Conservation (phyloP, 805 yeast species). For the Schizosaccharomyces lindneri region DNA sequence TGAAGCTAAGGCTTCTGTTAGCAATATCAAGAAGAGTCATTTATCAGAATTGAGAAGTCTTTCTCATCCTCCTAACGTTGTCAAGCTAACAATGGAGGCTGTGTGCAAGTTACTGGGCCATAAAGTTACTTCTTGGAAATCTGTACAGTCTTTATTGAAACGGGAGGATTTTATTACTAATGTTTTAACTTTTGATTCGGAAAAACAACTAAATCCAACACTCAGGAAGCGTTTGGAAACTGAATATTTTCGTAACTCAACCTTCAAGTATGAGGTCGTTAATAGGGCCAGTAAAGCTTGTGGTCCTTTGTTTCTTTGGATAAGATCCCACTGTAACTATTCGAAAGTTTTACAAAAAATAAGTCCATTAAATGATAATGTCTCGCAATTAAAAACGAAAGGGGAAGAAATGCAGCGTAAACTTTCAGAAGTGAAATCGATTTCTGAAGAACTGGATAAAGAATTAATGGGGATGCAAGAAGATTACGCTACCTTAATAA, state of each 20-base stretch:
- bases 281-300: slow-evolving; percentile 84
- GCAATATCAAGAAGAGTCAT: slow-evolving; percentile 76
- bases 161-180: slow-evolving; percentile 68
- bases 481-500: slow-evolving; percentile 44
- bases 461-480: slow-evolving; percentile 49
- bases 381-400: slow-evolving; percentile 25
- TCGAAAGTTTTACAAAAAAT: slow-evolving; percentile 43
- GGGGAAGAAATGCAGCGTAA: slow-evolving; percentile 37
- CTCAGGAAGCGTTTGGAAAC: slow-evolving; percentile 32
- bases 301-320: slow-evolving; percentile 80
- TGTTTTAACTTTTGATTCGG: slow-evolving; percentile 52
- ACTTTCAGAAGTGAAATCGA: no score
- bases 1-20: slow-evolving; percentile 76
- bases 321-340: slow-evolving; percentile 64
- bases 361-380: slow-evolving; percentile 51
- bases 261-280: slow-evolving; percentile 46
- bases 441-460: slow-evolving; percentile 36
- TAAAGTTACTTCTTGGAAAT: slow-evolving; percentile 43
- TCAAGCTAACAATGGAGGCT: slow-evolving; percentile 63
- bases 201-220: slow-evolving; percentile 26
- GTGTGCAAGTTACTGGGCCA: slow-evolving; percentile 68
- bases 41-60: slow-evolving; percentile 70
- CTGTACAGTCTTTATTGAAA: slow-evolving; percentile 56
- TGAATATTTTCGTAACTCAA: slow-evolving; percentile 34
- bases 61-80: slow-evolving; percentile 75